These are phyloP conservation scores for Teunomyces kruisii DNA, from an alignment of 805 yeast genomes.

Conservation along the genomic window DNA sequence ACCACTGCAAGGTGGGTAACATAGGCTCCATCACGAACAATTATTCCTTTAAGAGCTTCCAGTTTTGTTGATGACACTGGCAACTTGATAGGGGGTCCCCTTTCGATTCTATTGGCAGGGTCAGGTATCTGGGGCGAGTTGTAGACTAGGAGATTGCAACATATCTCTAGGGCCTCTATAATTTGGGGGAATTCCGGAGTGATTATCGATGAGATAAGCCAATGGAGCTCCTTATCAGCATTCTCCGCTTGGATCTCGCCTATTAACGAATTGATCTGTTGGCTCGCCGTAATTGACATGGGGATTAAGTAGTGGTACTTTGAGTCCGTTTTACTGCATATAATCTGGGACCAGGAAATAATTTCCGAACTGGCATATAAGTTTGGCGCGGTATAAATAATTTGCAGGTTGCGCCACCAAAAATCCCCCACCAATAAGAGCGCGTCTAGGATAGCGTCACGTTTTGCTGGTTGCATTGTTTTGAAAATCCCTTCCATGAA, in stretches of 20 bases:
- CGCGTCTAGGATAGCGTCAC: neutral
- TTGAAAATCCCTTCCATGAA: slow-evolving; percentile 4
- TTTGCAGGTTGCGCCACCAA: neutral
- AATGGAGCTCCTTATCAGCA: slow-evolving; percentile 31
- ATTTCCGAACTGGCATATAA: no score
- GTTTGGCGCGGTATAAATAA: no score
- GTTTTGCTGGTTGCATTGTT: slow-evolving; percentile 2
- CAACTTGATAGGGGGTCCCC: slow-evolving; percentile 49
- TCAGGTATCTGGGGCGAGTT: slow-evolving; percentile 39
- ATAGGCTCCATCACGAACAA: slow-evolving; percentile 55
- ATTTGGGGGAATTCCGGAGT: slow-evolving; percentile 32
- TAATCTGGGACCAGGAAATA: neutral
- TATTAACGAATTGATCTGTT: slow-evolving; percentile 10
- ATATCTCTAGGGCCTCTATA: slow-evolving; percentile 37
- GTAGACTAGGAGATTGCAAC: slow-evolving; percentile 35
- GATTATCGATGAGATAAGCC: slow-evolving; percentile 25
- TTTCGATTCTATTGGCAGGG: slow-evolving; percentile 20
- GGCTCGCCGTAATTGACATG: neutral
- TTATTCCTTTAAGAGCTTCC: slow-evolving; percentile 59
- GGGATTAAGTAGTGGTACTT: neutral
- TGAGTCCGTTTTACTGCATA: neutral
- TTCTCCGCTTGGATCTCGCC: slow-evolving; percentile 5
- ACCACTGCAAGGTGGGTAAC: slow-evolving; percentile 48
- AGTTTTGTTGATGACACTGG: slow-evolving; percentile 57
- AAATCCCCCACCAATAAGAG: neutral